Evolutionary conservation across 2,329 filamentous ascomycete genomes (phyloP), one percentile per base, ranked within the genome.

Genomic region (Hirsutella minnesotensis): DNA sequence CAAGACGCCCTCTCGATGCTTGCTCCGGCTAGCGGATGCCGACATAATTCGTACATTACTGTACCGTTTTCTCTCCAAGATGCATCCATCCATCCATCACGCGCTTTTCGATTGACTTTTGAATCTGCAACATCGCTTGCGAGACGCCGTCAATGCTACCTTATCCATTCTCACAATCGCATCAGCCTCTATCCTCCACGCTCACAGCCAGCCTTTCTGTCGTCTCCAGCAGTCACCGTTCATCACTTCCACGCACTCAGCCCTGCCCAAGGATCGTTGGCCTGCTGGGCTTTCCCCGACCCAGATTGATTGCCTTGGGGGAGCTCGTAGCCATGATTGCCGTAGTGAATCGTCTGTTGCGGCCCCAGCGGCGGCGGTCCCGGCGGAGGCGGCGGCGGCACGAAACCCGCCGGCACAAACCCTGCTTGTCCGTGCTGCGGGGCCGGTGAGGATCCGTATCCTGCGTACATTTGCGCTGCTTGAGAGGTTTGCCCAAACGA

Each of bases 371-470:
- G 77, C 8, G 77, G 77, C 4, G 77, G 77, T 0, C 75, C 77
- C 0, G 77, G 78, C 2, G 77, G 77, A 2, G 77, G 78, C 7
- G 78, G 77, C 3, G 78, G 78, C 4, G 75, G 77, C 31, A 81
- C 72, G 47, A 79, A 79, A 3, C 76, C 75, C 0, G 67, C 65
- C 13, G 75, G 73, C 24, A 75, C 66, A 42, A 70, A 73, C 20
- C 60, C 59, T 30, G 59, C 56, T 47, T 64, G 64, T 34, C 49
- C 57, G 39, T 59, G 65, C 40, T 62, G 63, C 27, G 63, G 66
- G 38, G 65, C 42, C n/a, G 40, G 42, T 7, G 43, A 29, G 12
- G 29, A 48, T 59, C 63, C 51, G 50, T 62, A 56, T 50, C 64
- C 42, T 64, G 50, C 53, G 36, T 55, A 49, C 60, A 66, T 49